phyloP scores from a whole-genome alignment of 495 filamentous ascomycete species.

The Xylaria castorea region DNA sequence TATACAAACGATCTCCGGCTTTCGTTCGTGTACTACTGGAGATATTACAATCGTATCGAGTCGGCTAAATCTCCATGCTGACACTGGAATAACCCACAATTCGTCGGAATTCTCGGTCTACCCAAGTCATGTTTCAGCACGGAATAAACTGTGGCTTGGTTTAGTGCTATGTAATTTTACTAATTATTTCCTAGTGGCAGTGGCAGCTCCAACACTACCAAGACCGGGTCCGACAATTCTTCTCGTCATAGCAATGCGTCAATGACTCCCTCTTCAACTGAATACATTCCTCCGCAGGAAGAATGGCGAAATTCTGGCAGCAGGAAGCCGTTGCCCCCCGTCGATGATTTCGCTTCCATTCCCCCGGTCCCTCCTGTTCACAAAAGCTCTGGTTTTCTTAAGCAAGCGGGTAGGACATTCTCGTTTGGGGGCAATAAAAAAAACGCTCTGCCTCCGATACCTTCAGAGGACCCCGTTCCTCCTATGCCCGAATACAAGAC shows the following conservation, averaged over 20 bases:
- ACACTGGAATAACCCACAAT: neutral
- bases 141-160: slow-evolving; percentile 19
- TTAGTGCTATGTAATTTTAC: slow-evolving; percentile 42
- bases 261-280: slow-evolving; percentile 75
- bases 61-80: neutral
- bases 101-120: neutral
- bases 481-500: slow-evolving; percentile 42
- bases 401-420: slow-evolving; percentile 74
- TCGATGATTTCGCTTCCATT: slow-evolving; percentile 63
- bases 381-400: slow-evolving; percentile 62
- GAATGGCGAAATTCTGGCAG: slow-evolving; percentile 57
- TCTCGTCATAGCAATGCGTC: slow-evolving; percentile 76
- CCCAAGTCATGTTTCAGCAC: neutral
- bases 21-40: neutral
- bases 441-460: slow-evolving; percentile 50
- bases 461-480: slow-evolving; percentile 48
- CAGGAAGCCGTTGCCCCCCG: slow-evolving; percentile 50
- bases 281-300: slow-evolving; percentile 59
- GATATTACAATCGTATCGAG: neutral
- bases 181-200: slow-evolving; percentile 58
- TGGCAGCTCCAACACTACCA: slow-evolving; percentile 69
- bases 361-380: slow-evolving; percentile 63
- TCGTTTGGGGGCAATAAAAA: slow-evolving; percentile 71
- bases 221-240: slow-evolving; percentile 69
- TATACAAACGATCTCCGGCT: neutral